Evolutionary conservation across 768 basidiomycete species (phyloP).

Genomic region (Psilocybe cyanescens): DNA sequence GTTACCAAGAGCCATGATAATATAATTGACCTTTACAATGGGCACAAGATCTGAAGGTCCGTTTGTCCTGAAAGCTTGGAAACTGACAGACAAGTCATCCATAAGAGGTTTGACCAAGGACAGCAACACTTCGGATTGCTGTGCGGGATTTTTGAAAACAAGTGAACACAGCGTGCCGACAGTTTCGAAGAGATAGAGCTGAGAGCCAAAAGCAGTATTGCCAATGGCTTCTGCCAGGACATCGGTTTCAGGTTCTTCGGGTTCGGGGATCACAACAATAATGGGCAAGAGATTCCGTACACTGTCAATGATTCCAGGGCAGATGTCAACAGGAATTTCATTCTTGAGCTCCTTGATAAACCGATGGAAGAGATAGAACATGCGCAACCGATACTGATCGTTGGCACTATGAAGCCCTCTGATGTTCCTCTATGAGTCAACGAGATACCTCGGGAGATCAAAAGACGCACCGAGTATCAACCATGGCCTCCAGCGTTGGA

Average conservation of each 20-base stretch:
- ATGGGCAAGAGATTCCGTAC: conserved; percentile 81
- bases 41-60: conserved; percentile 70
- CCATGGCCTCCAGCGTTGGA: conserved; percentile 86
- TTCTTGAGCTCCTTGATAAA: conserved; percentile 85
- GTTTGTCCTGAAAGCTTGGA: conserved; percentile 56
- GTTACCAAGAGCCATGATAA: conserved; percentile 92
- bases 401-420: conserved; percentile 89
- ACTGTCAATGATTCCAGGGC: conserved; percentile 69
- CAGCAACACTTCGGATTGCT: conserved; percentile 69
- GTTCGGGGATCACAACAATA: conserved; percentile 74
- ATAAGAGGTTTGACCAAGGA: conserved; percentile 85
- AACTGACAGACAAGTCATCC: conserved; percentile 64
- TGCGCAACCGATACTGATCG: conserved; percentile 68
- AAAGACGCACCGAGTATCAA: conserved; percentile 71
- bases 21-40: conserved; percentile 89
- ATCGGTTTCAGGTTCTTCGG: conserved; percentile 74
- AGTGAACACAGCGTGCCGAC: conserved; percentile 83
- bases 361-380: conserved; percentile 91
- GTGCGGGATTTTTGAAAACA: conserved; percentile 65
- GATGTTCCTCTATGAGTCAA: background rate
- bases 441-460: background rate
- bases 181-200: conserved; percentile 94
- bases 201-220: conserved; percentile 81
- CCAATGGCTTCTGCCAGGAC: conserved; percentile 80
- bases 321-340: conserved; percentile 77